These are phyloP conservation scores for Speleostelium caveatum DNA, from an alignment of 78 protist genomes.

Conservation along the genomic window DNA sequence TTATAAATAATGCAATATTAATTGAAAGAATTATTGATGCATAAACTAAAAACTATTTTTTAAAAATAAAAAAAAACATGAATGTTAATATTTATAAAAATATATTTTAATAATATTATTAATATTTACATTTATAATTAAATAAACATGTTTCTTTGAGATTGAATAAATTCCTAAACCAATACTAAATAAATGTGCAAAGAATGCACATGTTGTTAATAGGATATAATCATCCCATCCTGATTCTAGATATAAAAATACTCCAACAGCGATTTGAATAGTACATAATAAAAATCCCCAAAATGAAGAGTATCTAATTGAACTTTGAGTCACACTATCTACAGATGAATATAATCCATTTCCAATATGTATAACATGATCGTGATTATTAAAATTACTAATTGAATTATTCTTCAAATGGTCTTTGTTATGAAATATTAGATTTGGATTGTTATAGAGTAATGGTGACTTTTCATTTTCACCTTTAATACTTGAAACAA, in stretches of 20 bases:
- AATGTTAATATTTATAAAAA: not conserved
- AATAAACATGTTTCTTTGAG: not conserved
- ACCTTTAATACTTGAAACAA: not conserved
- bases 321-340: not conserved
- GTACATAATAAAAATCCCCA: conserved; percentile 14
- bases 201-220: conserved; percentile 2
- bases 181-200: conserved; percentile 5
- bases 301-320: not conserved
- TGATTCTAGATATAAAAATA: not conserved
- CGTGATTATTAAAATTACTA: too few relatives aligned
- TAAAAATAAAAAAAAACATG: not conserved
- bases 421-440: not conserved
- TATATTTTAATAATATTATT: too few relatives aligned
- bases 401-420: too few relatives aligned
- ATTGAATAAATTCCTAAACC: conserved; percentile 24
- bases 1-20: conserved; percentile 6
- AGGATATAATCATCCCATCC: conserved; percentile 11
- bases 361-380: conserved; percentile 4
- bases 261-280: conserved; percentile 6
- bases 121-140: conserved; percentile 22
- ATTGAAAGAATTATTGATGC: not conserved
- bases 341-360: not conserved
- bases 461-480: not conserved
- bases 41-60: not conserved
- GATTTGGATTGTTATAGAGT: not conserved